Evolutionary conservation across 140 eudicot species (phyloP).

Genomic region (Anethum foeniculum): DNA sequence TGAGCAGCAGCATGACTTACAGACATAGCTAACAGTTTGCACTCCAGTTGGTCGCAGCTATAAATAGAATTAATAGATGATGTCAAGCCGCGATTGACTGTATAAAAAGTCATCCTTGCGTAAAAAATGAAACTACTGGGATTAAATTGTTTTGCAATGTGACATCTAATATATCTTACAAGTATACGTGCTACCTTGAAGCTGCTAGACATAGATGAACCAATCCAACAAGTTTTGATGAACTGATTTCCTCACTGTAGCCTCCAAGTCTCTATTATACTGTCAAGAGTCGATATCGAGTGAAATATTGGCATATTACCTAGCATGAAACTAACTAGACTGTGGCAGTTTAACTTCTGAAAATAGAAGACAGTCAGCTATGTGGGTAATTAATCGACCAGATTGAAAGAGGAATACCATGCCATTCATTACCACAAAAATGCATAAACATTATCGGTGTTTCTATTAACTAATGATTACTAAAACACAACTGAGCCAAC

Average conservation of each 20-base stretch:
- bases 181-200: not conserved
- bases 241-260: not conserved
- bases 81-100: not conserved
- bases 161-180: not conserved
- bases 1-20: not conserved
- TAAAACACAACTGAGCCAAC: not conserved
- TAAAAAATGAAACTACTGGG: not conserved
- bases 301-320: not conserved
- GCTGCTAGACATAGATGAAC: not conserved
- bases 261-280: not conserved
- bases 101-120: not conserved
- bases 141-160: not conserved
- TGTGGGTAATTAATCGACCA: not conserved
- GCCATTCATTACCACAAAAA: not conserved
- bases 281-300: not conserved
- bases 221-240: not conserved
- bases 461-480: not conserved
- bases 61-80: not conserved
- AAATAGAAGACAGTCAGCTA: not conserved
- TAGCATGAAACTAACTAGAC: not conserved
- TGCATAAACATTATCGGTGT: not conserved
- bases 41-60: not conserved
- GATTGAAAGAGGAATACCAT: not conserved
- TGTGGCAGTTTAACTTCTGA: not conserved
- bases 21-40: not conserved